These are phyloP conservation scores for Trichosporon coremiiforme DNA, from an alignment of 1,284 basidiomycete genomes.

Conservation along the genomic window DNA sequence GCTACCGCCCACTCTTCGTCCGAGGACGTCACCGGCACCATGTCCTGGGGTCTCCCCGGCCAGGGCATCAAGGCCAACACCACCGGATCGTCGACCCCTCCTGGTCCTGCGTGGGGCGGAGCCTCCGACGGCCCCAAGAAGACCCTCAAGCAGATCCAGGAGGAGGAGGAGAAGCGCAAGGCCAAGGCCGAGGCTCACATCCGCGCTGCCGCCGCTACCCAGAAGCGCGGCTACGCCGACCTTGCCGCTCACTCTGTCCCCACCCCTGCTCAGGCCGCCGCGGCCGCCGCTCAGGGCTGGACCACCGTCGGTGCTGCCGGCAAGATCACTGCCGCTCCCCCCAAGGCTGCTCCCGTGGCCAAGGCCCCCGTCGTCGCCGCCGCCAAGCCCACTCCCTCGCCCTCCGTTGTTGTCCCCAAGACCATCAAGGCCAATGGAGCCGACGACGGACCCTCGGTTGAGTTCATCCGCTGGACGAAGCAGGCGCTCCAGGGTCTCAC, in stretches of 20 bases:
- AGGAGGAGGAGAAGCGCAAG: constrained; percentile 89
- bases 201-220: constrained; percentile 40
- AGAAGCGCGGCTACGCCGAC: constrained; percentile 76
- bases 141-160: constrained; percentile 97
- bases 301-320: constrained; percentile 79
- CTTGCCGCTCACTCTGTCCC: constrained; percentile 71
- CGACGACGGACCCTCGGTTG: constrained; percentile 72
- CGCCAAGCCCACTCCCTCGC: constrained; percentile 24
- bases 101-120: constrained; percentile 55
- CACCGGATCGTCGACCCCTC: constrained; percentile 43
- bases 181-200: constrained; percentile 58
- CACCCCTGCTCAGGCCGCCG: constrained; percentile 54
- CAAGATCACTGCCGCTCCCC: constrained; percentile 60
- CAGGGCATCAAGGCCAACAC: constrained; percentile 35
- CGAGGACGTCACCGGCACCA: constrained; percentile 48
- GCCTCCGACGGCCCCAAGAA: constrained; percentile 67
- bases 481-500: constrained; percentile 75
- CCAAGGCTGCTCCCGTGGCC: constrained; percentile 42
- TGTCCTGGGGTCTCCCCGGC: constrained; percentile 58
- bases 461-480: constrained; percentile 90
- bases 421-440: constrained; percentile 33
- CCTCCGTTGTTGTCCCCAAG: constrained; percentile 28
- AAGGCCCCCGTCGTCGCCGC: constrained; percentile 26
- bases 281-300: constrained; percentile 71
- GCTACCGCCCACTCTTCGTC: constrained; percentile 51